Conservation (phyloP, 257 asterid genomes). For the Solanum gracilifrons region DNA sequence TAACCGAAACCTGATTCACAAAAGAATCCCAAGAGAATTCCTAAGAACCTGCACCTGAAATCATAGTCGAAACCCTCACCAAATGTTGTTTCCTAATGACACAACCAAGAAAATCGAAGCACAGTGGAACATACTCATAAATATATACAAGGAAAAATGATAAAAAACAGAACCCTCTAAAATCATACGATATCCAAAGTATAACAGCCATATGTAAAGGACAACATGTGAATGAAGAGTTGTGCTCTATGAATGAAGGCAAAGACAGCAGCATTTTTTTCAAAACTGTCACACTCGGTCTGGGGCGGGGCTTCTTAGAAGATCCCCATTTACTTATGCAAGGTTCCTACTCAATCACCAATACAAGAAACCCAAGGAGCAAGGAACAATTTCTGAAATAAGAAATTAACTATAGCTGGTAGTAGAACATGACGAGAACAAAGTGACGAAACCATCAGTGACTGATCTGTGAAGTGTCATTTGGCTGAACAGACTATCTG, state of each 20-base stretch:
- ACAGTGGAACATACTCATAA: neutral
- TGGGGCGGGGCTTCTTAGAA: neutral
- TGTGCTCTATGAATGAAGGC: neutral
- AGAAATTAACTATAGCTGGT: neutral
- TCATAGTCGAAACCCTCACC: neutral
- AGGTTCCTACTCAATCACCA: neutral
- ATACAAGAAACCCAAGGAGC: neutral
- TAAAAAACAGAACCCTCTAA: neutral
- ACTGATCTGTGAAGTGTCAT: neutral
- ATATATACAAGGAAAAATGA: neutral
- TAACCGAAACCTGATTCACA: neutral
- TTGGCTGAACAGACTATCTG: neutral
- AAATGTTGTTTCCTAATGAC: neutral
- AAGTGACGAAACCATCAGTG: neutral
- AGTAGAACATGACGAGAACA: neutral
- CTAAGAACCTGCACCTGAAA: neutral
- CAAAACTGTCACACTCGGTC: neutral
- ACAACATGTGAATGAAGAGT: neutral
- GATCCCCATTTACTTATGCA: neutral
- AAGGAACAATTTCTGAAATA: neutral
- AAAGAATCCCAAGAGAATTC: neutral
- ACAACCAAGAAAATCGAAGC: neutral
- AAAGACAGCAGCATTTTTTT: neutral
- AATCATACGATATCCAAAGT: neutral
- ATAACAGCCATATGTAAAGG: neutral